phyloP scores from a whole-genome alignment of 169 alveolate species.

The Eimeria brunetti region DNA sequence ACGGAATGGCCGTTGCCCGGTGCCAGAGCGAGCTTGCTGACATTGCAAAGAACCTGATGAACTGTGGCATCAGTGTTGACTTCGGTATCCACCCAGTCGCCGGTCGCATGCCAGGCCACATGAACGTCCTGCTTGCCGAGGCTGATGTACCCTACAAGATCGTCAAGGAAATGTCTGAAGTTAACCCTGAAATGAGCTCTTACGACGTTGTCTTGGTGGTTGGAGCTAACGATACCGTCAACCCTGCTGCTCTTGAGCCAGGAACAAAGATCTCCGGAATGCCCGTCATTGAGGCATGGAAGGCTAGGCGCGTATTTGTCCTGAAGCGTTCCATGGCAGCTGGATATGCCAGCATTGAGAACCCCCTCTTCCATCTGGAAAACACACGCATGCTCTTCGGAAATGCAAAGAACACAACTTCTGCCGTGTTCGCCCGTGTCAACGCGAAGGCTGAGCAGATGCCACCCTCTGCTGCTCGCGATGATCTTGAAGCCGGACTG shows the following conservation, averaged over 20 bases:
- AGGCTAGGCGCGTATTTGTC: conserved; percentile 91
- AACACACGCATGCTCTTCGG: conserved; percentile 95
- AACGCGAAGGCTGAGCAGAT: conserved; percentile 75
- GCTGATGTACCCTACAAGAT: conserved; percentile 96
- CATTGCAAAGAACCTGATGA: conserved; percentile 83
- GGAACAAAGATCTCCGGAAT: conserved; percentile 95
- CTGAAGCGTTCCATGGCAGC: conserved; percentile 95
- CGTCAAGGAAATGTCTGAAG: conserved; percentile 97
- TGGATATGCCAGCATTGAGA: conserved; percentile 97
- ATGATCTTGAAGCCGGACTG: conserved; percentile 60
- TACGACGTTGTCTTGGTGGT: conserved; percentile 93
- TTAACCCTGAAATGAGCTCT: conserved; percentile 87
- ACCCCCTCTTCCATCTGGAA: conserved; percentile 93
- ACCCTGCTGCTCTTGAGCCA: conserved; percentile 95
- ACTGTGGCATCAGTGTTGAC: conserved; percentile 91
- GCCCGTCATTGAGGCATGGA: conserved; percentile 98
- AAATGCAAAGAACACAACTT: conserved; percentile 90
- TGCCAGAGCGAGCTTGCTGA: conserved; percentile 83
- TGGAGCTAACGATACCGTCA: conserved; percentile 98
- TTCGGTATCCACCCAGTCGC: conserved; percentile 99
- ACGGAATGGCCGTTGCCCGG: conserved; percentile 95
- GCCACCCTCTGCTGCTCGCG: conserved; percentile 71
- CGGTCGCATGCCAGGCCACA: conserved; percentile 98
- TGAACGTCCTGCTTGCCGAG: conserved; percentile 97
- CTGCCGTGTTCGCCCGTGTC: conserved; percentile 84